Percentiles rank a stretch among this genome's conserved stretches.
These are phyloP conservation scores for Chenopodium quinoa DNA, from an alignment of 148 eudicot genomes.

Conservation along the genomic window DNA sequence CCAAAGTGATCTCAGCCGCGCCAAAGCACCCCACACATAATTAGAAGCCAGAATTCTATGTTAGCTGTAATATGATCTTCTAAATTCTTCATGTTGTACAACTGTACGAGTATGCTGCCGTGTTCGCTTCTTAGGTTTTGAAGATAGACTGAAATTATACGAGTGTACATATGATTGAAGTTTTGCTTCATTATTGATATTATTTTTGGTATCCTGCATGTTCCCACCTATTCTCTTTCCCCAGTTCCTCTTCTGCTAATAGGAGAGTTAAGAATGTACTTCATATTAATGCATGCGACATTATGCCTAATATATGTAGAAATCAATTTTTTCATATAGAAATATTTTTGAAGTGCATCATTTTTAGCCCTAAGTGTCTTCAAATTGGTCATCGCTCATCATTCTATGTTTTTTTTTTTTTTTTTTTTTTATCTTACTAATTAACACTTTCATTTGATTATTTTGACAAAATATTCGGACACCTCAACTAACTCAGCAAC, in stretches of 20 bases:
- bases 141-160: neutral
- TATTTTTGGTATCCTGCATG: neutral
- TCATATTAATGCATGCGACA: neutral
- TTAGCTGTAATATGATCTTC: constrained; percentile 11
- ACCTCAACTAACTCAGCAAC: no score
- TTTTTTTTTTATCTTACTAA: no score
- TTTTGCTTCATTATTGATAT: neutral
- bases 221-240: neutral
- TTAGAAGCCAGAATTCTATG: constrained; percentile 7
- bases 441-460: no score
- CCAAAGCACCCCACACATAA: neutral
- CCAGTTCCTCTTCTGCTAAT: neutral
- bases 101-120: neutral
- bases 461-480: no score
- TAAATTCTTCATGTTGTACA: constrained; percentile 1
- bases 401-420: no score
- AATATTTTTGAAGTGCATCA: no score
- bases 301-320: no score
- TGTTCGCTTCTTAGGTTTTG: neutral
- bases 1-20: neutral
- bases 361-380: no score
- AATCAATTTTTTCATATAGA: no score
- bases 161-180: neutral
- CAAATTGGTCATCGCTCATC: no score
- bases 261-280: neutral